Evolutionary conservation across 192 early-diverging fungal species (phyloP), one percentile per base, ranked within the genome.

Genomic region (Coemansia umbellata): DNA sequence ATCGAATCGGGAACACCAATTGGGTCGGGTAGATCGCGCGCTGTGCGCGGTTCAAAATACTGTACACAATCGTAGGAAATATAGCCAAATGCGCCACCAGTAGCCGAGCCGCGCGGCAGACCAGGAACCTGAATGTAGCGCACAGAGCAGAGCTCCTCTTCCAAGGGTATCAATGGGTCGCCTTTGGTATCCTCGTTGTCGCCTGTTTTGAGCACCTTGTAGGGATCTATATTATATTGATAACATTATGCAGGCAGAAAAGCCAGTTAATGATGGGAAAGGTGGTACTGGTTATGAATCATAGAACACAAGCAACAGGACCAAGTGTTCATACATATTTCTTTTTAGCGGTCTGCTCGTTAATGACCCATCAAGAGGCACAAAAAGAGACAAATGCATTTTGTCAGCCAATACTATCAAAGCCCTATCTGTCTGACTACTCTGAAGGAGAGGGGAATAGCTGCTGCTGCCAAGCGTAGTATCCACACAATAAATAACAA

Each of bases 21-120:
- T 9, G 91, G 87, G 60, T 99, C 97, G 17, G 82, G 66, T 22
- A 97, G 63, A 9, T 86, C 81, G 40, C 84, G 79, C 33, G 83
- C 86, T 2, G 91, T 91, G 39, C 86, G 87, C 8, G 95, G 94
- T 77, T 99, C 97, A 87, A 99, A 99, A 68, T 95, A 91, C 67
- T 90, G 87, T 37, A 97, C 87, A 53, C 95, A 98, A 67, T 99
- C 97, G 74, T 94, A 99, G 36, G 88, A 81, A 48, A 99, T 91
- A 69, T 95, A 99, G 15, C 97, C 97, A 45, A 99, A 86, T 3
- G 95, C 97, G 21, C 97, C 97, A 63, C 95, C 94, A 60, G 67
- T 69, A 27, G 53, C 55, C 41, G 62, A 53, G 7, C 74, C 74
- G 24, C 67, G 67, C 10, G 92, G 94, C 37, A 98, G 66, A 5